phyloP scores from a whole-genome alignment of 2,329 filamentous ascomycete genomes.

The Dactylellina leptospora region DNA sequence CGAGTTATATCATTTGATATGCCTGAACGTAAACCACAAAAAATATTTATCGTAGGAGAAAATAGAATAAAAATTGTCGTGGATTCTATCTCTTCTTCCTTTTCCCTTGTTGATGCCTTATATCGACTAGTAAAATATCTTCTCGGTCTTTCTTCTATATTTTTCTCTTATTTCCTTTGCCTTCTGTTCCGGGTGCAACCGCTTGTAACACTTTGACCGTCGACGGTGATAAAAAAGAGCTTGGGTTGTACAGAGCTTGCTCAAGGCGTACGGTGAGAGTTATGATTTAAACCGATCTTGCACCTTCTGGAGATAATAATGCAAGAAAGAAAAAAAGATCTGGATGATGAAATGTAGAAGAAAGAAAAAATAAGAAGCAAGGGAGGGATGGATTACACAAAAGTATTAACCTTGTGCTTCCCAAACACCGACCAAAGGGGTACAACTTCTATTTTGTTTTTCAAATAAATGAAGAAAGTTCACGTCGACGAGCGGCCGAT shows the following conservation, averaged over 20 bases:
- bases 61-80: conserved; percentile 18
- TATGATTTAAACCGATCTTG: conserved; percentile 23
- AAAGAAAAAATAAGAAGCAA: conserved; percentile 21
- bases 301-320: conserved; percentile 41
- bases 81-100: background rate
- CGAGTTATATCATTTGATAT: conserved; percentile 49
- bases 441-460: conserved; percentile 45
- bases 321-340: conserved; percentile 32
- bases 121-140: conserved; percentile 16
- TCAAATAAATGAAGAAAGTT: conserved; percentile 46
- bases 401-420: conserved; percentile 50
- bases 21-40: background rate
- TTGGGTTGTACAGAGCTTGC: conserved; percentile 30
- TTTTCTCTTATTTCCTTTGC: conserved; percentile 2
- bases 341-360: too few species aligned
- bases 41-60: background rate
- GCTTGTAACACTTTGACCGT: conserved; percentile 48
- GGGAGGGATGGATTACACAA: conserved; percentile 39
- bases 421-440: conserved; percentile 48
- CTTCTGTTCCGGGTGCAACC: conserved; percentile 27
- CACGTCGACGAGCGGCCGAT: conserved; percentile 42
- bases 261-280: conserved; percentile 12
- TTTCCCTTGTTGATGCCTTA: conserved; percentile 5
- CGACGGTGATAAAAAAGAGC: conserved; percentile 43
- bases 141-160: conserved; percentile 23